Base-by-base conservation (phyloP, 805 yeast genomes). In the Lipomyces yamadae region DNA sequence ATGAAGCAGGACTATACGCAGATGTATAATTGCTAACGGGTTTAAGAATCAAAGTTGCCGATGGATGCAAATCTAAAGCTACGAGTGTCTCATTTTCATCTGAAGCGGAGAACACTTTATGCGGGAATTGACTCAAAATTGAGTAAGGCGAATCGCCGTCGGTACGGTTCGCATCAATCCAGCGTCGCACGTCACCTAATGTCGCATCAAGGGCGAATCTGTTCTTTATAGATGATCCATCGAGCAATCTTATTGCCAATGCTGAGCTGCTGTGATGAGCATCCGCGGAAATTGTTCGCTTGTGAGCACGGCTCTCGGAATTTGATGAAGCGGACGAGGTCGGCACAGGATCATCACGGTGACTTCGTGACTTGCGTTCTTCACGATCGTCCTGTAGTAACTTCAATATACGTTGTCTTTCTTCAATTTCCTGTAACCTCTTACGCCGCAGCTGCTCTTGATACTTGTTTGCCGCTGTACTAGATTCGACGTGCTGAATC, bases 21-120 rank as follows among this genome's bases (percentile, higher is more conserved):
- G 74, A 62, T n/a, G 75, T 24, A 52, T 72, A 75, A 34, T 75
- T 75, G 32, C 74, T 74, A 37, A 82, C 79, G 0, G 95, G 93
- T 74, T 90, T 89, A 70, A 92, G 79, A 32, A 91, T 87, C 58
- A 92, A 76, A 0, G 89, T 91, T 10, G 96, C 88, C 65, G 96
- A 81, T 1, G 94, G 93, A 15, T 85, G 82, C 61, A 92, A 78
- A 30, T 85, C 86, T 63, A 92, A 79, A 2, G 80, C 83, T 33
- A 75, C 75, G 50, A 92, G 78, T 2, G 86, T 78, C 66, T 78
- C 78, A 64, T 82, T 81, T 72, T 92, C 94, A 60, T 88, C 89
- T 0, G 85, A 83, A 3, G 82, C 83, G 1, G 86, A 78, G 67
- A 88, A 92, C 0, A 88, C 84, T 4, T 85, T 81, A 65, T 90